These are phyloP conservation scores for Agaricus blazei DNA, from an alignment of 768 basidiomycete species.

Conservation along the genomic window DNA sequence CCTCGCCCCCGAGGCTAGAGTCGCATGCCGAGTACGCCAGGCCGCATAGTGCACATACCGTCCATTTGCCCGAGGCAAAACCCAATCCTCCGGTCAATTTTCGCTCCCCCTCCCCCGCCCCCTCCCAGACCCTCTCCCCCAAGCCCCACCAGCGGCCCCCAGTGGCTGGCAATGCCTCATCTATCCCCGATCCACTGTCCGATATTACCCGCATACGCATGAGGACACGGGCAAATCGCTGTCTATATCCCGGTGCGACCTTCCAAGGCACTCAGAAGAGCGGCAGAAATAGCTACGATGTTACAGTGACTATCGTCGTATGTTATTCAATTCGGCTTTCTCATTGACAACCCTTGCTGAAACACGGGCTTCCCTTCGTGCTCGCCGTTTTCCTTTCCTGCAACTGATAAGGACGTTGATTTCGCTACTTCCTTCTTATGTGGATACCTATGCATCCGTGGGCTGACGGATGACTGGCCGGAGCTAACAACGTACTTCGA, in stretches of 20 bases:
- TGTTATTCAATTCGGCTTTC: constrained; percentile 27
- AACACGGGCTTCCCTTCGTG: not conserved
- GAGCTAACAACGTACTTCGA: constrained; percentile 96
- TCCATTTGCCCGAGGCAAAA: not conserved
- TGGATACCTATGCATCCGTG: constrained; percentile 90
- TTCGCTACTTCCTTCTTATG: constrained; percentile 80
- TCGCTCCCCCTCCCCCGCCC: constrained; percentile 6
- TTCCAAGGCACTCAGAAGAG: constrained; percentile 93
- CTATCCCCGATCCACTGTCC: constrained; percentile 46
- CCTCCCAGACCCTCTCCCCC: constrained; percentile 12
- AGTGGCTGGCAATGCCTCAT: constrained; percentile 5
- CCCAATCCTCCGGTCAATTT: constrained; percentile 4
- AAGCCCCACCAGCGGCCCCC: constrained; percentile 4
- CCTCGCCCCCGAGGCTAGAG: constrained; percentile 2
- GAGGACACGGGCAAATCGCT: constrained; percentile 66
- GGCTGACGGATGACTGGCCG: constrained; percentile 91
- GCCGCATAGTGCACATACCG: constrained; percentile 11
- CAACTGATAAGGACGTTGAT: constrained; percentile 72
- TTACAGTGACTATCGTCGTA: constrained; percentile 88
- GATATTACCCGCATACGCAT: constrained; percentile 79
- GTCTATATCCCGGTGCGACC: constrained; percentile 81
- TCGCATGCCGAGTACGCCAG: not conserved
- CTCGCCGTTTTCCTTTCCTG: too few species aligned
- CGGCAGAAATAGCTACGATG: constrained; percentile 91
- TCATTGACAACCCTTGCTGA: not conserved